Conservation (phyloP, 352 stramenopile species). For the Lagenidium giganteum region DNA sequence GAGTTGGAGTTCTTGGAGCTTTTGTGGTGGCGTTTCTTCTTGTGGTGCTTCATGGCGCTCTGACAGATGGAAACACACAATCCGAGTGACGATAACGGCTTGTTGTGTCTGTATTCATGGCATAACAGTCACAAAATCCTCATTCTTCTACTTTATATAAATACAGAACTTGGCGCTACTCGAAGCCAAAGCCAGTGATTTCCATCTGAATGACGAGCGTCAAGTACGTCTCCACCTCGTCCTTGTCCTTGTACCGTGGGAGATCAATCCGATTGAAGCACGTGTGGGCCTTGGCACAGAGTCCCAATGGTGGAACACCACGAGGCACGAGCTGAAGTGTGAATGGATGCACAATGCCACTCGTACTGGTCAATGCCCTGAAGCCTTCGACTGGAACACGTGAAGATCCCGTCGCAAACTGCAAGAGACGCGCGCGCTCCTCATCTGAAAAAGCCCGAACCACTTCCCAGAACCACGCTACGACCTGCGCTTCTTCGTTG, state of each 20-base stretch:
- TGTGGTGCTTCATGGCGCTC: conserved; percentile 13
- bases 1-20: neutral
- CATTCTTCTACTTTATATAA: conserved; percentile 16
- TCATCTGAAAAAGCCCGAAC: conserved; percentile 52
- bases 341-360: conserved; percentile 76
- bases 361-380: conserved; percentile 70
- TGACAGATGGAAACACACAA: neutral
- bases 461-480: conserved; percentile 74
- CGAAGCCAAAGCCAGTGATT: conserved; percentile 47
- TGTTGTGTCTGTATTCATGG: conserved; percentile 2
- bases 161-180: conserved; percentile 28
- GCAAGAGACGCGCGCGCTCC: conserved; percentile 61
- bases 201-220: conserved; percentile 24
- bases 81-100: neutral
- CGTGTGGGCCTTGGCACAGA: conserved; percentile 77
- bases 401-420: conserved; percentile 75
- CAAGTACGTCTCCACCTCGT: conserved; percentile 73
- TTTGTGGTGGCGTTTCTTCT: conserved; percentile 16
- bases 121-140: conserved; percentile 54
- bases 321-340: conserved; percentile 67
- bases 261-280: conserved; percentile 84
- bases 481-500: conserved; percentile 34
- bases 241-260: conserved; percentile 54
- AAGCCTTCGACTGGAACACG: conserved; percentile 80
- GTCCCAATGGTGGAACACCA: conserved; percentile 28